These are phyloP conservation scores for Sporisorium graminicola DNA, from an alignment of 1,284 basidiomycete species.

Conservation along the genomic window DNA sequence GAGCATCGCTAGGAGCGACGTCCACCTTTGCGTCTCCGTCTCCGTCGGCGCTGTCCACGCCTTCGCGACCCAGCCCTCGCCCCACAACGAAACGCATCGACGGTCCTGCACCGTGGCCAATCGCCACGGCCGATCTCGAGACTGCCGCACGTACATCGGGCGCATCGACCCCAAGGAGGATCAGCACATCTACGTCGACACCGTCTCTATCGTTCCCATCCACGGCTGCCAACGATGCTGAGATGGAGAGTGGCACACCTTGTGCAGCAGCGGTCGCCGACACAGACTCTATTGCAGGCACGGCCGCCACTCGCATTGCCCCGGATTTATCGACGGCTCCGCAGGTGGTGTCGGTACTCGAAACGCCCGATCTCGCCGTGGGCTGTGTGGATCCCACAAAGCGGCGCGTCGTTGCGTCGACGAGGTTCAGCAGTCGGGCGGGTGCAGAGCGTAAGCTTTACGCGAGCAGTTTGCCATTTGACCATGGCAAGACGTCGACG, in stretches of 20 bases:
- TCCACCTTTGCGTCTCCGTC: constrained; percentile 12
- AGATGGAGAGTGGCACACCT: constrained; percentile 3
- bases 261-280: constrained; percentile 5
- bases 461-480: constrained; percentile 54
- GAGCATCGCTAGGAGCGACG: constrained; percentile 25
- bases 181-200: constrained; percentile 24
- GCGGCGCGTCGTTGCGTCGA: constrained; percentile 84
- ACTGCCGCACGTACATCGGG: background rate
- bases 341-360: constrained; percentile 48
- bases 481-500: constrained; percentile 39
- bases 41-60: constrained; percentile 23
- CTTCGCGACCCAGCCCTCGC: constrained; percentile 38
- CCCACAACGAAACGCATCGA: constrained; percentile 11
- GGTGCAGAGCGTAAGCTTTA: constrained; percentile 78
- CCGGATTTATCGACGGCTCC: constrained; percentile 58
- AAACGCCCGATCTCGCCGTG: constrained; percentile 58
- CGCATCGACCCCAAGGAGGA: constrained; percentile 15
- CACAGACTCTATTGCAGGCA: background rate
- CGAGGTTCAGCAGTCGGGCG: constrained; percentile 82
- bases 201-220: constrained; percentile 36
- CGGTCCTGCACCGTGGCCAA: constrained; percentile 45
- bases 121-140: constrained; percentile 19
- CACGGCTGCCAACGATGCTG: constrained; percentile 16
- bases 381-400: constrained; percentile 60
- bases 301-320: constrained; percentile 46